Percentiles rank a stretch among this genome's conserved stretches.
Evolutionary conservation across 139 green algal genomes (phyloP).

Genomic region (Chlorella ohadii): DNA sequence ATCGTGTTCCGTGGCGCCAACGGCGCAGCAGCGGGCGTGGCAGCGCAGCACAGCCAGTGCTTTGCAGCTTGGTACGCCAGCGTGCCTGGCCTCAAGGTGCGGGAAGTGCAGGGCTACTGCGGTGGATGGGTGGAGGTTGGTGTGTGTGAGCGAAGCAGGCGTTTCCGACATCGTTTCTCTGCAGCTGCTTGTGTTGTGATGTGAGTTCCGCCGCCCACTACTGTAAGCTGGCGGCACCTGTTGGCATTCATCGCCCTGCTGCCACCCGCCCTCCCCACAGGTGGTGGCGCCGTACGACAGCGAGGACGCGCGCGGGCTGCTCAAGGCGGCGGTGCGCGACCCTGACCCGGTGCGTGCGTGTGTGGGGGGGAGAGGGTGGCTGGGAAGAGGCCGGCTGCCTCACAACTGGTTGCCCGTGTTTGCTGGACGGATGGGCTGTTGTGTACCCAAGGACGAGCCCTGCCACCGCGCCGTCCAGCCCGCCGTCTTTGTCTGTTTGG

Average conservation of each 20-base stretch:
- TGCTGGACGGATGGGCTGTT: too few species aligned
- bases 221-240: too few species aligned
- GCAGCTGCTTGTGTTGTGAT: too few species aligned
- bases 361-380: not conserved
- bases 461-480: too few species aligned
- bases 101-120: not conserved
- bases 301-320: slow-evolving; percentile 93
- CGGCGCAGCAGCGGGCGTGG: slow-evolving; percentile 96
- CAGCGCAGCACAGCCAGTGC: slow-evolving; percentile 98
- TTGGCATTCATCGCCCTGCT: too few species aligned
- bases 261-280: slow-evolving; percentile 38
- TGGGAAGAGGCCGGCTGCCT: too few species aligned
- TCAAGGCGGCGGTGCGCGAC: slow-evolving; percentile 98
- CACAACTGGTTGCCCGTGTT: too few species aligned
- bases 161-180: not conserved
- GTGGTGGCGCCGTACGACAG: slow-evolving; percentile 95
- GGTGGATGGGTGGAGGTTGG: not conserved
- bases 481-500: too few species aligned
- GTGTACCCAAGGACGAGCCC: too few species aligned
- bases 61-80: slow-evolving; percentile 97
- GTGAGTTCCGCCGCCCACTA: not conserved
- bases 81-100: slow-evolving; percentile 96
- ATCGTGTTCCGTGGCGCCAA: slow-evolving; percentile 99
- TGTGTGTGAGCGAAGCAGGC: not conserved
- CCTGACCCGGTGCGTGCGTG: slow-evolving; percentile 76